Evolutionary conservation across 1,284 basidiomycete genomes (phyloP).

Genomic region (Phlebopus sp.): DNA sequence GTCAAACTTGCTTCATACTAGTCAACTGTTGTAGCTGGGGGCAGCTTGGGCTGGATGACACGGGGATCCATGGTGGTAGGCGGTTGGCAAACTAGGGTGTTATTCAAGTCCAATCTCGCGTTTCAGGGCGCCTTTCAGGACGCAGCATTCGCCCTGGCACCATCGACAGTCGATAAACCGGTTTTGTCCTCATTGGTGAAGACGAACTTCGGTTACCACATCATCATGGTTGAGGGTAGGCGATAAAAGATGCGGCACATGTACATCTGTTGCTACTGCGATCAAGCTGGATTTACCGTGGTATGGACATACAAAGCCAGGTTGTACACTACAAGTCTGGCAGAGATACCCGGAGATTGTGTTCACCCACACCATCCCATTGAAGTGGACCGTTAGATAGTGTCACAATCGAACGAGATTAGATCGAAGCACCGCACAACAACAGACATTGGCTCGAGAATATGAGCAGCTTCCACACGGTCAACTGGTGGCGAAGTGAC

Average conservation of each 20-base stretch:
- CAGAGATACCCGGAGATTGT: background rate
- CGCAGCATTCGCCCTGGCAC: constrained; percentile 72
- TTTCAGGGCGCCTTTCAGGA: constrained; percentile 73
- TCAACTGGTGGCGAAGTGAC: background rate
- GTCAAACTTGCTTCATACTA: constrained; percentile 5
- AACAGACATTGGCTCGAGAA: too few relatives aligned
- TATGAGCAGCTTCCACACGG: too few relatives aligned
- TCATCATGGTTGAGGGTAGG: constrained; percentile 84
- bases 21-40: constrained; percentile 55
- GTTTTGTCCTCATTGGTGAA: constrained; percentile 69
- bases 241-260: constrained; percentile 39
- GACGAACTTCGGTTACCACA: constrained; percentile 82
- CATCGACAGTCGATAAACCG: constrained; percentile 78
- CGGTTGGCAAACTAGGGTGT: constrained; percentile 2
- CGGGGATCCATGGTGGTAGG: constrained; percentile 76
- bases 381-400: too few relatives aligned
- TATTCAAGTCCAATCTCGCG: background rate
- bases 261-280: constrained; percentile 12
- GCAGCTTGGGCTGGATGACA: constrained; percentile 81
- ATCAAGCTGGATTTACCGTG: background rate
- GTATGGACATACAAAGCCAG: background rate
- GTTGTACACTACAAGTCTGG: background rate
- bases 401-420: too few relatives aligned
- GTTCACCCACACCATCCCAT: too few relatives aligned
- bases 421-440: too few relatives aligned